phyloP scores from a whole-genome alignment of 441 rosid species.

The Breynia disticha region DNA sequence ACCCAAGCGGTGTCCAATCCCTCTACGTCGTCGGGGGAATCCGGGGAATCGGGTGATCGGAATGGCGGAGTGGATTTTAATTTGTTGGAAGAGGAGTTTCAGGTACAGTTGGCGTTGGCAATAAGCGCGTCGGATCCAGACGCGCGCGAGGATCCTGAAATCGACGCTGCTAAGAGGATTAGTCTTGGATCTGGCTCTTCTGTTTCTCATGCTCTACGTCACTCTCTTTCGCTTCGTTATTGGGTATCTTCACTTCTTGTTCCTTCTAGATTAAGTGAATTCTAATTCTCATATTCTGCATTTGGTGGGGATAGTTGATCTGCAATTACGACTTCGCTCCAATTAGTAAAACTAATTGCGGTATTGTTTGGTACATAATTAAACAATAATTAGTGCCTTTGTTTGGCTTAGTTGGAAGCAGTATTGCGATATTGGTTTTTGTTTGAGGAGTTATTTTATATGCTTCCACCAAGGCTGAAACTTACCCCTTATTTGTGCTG shows the following conservation, averaged over 20 bases:
- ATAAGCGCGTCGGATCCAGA: conserved; percentile 83
- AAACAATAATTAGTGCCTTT: background rate
- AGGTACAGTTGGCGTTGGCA: conserved; percentile 86
- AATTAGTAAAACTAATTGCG: too few species aligned
- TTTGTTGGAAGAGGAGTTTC: conserved; percentile 84
- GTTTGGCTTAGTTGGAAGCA: too few species aligned
- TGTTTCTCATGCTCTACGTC: conserved; percentile 37
- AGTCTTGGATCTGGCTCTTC: conserved; percentile 63
- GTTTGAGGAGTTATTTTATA: too few species aligned
- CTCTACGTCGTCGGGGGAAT: conserved; percentile 39
- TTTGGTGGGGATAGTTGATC: too few species aligned
- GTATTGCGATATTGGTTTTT: too few species aligned
- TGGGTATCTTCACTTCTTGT: conserved; percentile 42
- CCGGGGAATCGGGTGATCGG: conserved; percentile 36
- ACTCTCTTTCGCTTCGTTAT: conserved; percentile 71
- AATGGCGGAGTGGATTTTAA: conserved; percentile 37
- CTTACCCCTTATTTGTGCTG: too few species aligned
- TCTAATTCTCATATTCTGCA: too few species aligned
- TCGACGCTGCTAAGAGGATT: conserved; percentile 90
- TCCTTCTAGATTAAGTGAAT: conserved; percentile 10
- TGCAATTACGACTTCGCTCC: too few species aligned
- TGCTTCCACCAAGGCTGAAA: too few species aligned
- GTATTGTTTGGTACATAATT: too few species aligned
- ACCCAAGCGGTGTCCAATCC: conserved; percentile 36
- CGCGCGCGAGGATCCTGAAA: conserved; percentile 61